Conservation (phyloP, 2,329 filamentous ascomycete genomes). For the Fusarium subglutinans region DNA sequence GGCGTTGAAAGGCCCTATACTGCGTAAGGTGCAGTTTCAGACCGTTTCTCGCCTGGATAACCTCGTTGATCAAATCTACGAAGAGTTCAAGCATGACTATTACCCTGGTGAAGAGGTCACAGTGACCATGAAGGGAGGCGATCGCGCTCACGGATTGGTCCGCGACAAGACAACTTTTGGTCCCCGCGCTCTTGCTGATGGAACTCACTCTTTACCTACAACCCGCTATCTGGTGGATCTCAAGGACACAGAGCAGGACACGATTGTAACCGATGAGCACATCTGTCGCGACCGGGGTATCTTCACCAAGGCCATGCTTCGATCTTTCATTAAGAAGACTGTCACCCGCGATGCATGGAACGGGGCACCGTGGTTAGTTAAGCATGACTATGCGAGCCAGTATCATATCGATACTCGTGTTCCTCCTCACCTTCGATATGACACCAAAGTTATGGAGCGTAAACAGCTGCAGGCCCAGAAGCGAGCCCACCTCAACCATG, state of each 20-base stretch:
- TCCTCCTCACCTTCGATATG: conserved; percentile 82
- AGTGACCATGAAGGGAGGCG: conserved; percentile 74
- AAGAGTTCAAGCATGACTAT: conserved; percentile 88
- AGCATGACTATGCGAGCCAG: conserved; percentile 80
- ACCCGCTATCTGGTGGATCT: conserved; percentile 85
- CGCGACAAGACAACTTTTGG: conserved; percentile 86
- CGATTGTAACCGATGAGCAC: conserved; percentile 81
- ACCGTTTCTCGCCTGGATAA: conserved; percentile 90
- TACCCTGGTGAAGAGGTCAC: conserved; percentile 88
- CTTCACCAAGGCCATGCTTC: conserved; percentile 93
- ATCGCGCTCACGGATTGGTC: conserved; percentile 77
- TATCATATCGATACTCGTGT: conserved; percentile 91
- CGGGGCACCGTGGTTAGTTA: conserved; percentile 96
- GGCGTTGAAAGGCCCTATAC: conserved; percentile 86
- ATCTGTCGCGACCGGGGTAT: conserved; percentile 88
- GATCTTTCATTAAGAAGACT: conserved; percentile 94
- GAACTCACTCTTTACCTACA: conserved; percentile 74
- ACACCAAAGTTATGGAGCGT: conserved; percentile 79
- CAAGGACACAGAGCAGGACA: conserved; percentile 75
- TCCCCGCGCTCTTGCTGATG: conserved; percentile 68
- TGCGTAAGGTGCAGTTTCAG: conserved; percentile 92
- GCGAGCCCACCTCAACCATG: conserved; percentile 61
- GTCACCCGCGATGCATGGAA: conserved; percentile 93
- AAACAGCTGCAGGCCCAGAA: conserved; percentile 76
- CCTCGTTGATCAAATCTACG: conserved; percentile 72